Base-by-base conservation (phyloP, 75 land plant genomes). In the Ceratopteris richardii region DNA sequence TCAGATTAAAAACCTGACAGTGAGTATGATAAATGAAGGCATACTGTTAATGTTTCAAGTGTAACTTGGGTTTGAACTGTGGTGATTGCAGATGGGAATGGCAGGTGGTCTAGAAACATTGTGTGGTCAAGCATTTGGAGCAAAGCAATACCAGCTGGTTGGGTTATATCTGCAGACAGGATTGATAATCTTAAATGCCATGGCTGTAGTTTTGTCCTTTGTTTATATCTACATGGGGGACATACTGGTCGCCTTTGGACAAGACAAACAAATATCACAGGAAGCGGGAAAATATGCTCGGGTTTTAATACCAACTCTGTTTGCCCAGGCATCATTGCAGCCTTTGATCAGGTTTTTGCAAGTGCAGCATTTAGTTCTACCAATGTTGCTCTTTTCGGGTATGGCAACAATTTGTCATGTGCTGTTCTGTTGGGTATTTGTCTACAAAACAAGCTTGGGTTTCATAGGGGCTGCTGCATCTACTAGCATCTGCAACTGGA, bases 211-310 rank as follows among this genome's bases (percentile, higher is more conserved):
- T 36, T 52, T 92, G 17, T 63, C 97, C 0, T 1, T 78, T 11
- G 61, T 82, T 1, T 92, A 89, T 94, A 62, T 54, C 25, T 69
- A 76, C 67, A 78, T 84, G 24, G 76, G 54, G 18, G 0, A 48
- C 7, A 70, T 92, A 37, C 84, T 92, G 12, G n/a, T 55, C 2
- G 22, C 56, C 11, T 20, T 77, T 0, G 84, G 83, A 1, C 94
- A 92, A 75, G 76, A 87, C 36, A 66, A 62, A 10, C 57, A 68
- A 3, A 84, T 92, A 14, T 44, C 88, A 25, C 16, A 1, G 2
- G 70, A 67, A 51, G 89, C 85, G 0, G 81, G 81, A 14, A 37
- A 39, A 31, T 73, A 78, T 23, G 61, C 78, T 1, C 19, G 70
- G 9, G 78, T 72, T 57, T 61, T 82, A 76, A 65, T 82, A 5